Evolutionary conservation across 2,329 filamentous ascomycete genomes (phyloP).

Genomic region (Hymenoscyphus linearis): DNA sequence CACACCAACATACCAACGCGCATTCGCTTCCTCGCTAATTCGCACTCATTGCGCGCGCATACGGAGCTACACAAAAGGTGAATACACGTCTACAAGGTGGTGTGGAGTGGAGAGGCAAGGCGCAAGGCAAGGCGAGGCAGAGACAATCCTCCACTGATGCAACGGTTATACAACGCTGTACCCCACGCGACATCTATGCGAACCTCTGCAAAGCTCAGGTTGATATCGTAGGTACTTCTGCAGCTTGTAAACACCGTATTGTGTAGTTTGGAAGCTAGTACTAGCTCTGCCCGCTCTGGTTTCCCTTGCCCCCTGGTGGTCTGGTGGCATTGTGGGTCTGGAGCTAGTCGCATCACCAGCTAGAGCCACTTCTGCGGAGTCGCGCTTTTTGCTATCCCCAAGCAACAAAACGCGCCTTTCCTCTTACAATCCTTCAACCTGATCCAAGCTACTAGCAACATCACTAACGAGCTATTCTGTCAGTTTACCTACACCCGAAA

Average conservation of each 20-base stretch:
- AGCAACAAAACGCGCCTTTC: neutral
- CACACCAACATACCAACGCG: neutral
- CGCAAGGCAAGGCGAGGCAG: neutral
- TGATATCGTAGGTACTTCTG: conserved; percentile 32
- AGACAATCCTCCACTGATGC: conserved; percentile 19
- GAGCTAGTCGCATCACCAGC: neutral
- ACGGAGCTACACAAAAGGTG: neutral
- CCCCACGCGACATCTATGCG: conserved; percentile 31
- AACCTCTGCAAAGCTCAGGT: conserved; percentile 29
- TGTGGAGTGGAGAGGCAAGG: conserved; percentile 1
- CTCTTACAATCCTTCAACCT: neutral
- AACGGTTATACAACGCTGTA: conserved; percentile 26
- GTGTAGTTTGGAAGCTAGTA: conserved; percentile 20
- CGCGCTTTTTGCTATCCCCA: conserved; percentile 1
- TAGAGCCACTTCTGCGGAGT: neutral
- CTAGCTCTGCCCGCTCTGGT: conserved; percentile 14
- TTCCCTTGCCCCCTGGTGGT: no score
- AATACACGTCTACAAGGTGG: neutral
- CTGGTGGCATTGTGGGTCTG: no score
- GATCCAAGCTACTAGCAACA: neutral
- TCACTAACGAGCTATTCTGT: conserved; percentile 13
- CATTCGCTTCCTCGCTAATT: neutral
- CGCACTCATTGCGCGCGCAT: neutral
- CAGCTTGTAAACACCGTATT: conserved; percentile 27
- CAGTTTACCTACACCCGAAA: conserved; percentile 8